Percentiles rank a stretch among this genome's conserved stretches.
phyloP scores from a whole-genome alignment of 2,329 filamentous ascomycete species.

The Aspergillus oerlinghausenensis region DNA sequence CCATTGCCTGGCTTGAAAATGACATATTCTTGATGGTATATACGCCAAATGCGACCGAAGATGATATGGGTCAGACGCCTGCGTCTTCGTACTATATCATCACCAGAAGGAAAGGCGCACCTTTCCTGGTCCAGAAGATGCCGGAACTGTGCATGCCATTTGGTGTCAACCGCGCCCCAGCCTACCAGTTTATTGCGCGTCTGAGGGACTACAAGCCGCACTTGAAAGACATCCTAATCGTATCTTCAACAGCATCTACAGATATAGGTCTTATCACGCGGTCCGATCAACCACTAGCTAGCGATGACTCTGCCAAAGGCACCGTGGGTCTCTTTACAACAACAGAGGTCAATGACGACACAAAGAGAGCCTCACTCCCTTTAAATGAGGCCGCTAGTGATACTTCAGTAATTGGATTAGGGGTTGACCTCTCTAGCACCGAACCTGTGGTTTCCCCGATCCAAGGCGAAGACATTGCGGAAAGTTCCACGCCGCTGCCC shows the following conservation, averaged over 20 bases:
- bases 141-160: conserved; percentile 71
- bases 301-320: conserved; percentile 54
- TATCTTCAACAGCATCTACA: conserved; percentile 73
- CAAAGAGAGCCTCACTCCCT: conserved; percentile 75
- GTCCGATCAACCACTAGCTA: conserved; percentile 63
- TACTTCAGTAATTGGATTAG: conserved; percentile 72
- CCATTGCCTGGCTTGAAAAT: conserved; percentile 84
- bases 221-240: conserved; percentile 73
- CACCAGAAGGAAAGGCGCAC: conserved; percentile 56
- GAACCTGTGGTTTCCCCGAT: conserved; percentile 77
- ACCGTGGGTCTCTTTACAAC: conserved; percentile 65
- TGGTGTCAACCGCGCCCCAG: conserved; percentile 58
- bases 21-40: conserved; percentile 77
- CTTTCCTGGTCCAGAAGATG: conserved; percentile 70
- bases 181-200: conserved; percentile 73
- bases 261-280: conserved; percentile 76
- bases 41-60: conserved; percentile 55
- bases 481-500: conserved; percentile 76
- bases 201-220: conserved; percentile 76
- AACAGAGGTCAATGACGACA: conserved; percentile 56
- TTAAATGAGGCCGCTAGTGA: conserved; percentile 62
- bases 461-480: conserved; percentile 68
- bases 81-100: conserved; percentile 75
- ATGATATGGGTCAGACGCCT: conserved; percentile 50
- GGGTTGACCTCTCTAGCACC: conserved; percentile 76